phyloP scores from a whole-genome alignment of 1,284 basidiomycete species.

The Cryptococcus amylolentus region DNA sequence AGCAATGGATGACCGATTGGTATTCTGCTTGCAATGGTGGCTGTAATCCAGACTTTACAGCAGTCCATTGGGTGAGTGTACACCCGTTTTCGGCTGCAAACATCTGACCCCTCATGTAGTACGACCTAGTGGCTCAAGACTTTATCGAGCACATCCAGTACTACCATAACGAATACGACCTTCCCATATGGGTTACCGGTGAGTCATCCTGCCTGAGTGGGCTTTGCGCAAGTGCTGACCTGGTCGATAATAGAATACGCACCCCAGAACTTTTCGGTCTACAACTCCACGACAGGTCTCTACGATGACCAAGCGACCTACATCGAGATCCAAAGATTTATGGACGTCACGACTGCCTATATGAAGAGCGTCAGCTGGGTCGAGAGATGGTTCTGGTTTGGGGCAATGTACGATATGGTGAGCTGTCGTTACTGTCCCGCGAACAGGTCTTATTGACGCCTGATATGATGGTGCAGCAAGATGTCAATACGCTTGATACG shows the following conservation, averaged over 20 bases:
- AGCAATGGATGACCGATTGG: conserved; percentile 52
- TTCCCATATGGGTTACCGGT: conserved; percentile 64
- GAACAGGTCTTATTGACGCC: not conserved
- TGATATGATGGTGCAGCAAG: conserved; percentile 19
- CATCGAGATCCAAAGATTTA: conserved; percentile 48
- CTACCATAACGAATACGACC: conserved; percentile 57
- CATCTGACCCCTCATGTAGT: conserved; percentile 46
- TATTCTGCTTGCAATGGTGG: conserved; percentile 48
- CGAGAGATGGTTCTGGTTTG: conserved; percentile 56
- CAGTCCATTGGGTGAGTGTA: conserved; percentile 46
- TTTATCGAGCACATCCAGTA: conserved; percentile 57
- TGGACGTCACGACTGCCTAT: conserved; percentile 51
- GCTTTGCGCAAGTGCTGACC: not conserved
- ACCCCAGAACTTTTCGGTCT: conserved; percentile 46
- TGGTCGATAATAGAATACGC: conserved; percentile 25
- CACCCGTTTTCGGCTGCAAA: not conserved
- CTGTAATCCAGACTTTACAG: conserved; percentile 53
- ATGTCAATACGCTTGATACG: conserved; percentile 23
- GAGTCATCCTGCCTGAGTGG: conserved; percentile 50
- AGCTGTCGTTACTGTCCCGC: conserved; percentile 5
- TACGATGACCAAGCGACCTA: conserved; percentile 41
- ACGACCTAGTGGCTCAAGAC: conserved; percentile 55
- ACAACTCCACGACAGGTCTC: conserved; percentile 8
- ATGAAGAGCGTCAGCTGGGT: conserved; percentile 53
- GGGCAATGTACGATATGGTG: conserved; percentile 49